Conservation (phyloP, 306 rosid genomes). For the Myrica gale region DNA sequence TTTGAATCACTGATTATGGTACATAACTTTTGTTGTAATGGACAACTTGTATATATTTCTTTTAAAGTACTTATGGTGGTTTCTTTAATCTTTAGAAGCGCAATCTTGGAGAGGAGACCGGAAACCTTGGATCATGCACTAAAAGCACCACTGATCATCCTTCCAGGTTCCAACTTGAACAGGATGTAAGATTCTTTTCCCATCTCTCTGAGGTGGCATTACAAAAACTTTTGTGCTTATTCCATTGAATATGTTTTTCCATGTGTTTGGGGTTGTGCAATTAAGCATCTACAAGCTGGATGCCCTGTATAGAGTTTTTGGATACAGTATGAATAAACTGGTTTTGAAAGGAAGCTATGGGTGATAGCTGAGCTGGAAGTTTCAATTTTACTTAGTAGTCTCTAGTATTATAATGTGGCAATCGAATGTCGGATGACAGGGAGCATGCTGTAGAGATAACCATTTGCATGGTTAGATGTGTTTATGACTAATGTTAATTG, state of each 20-base stretch:
- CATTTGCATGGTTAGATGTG: background rate
- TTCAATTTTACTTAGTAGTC: background rate
- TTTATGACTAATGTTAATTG: background rate
- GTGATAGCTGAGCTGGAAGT: background rate
- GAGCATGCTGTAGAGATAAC: background rate
- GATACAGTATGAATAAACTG: background rate
- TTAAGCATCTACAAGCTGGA: conserved; percentile 1
- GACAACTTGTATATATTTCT: background rate
- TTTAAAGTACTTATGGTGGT: conserved; percentile 10
- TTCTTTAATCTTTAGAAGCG: conserved; percentile 41
- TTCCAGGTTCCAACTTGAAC: conserved; percentile 61
- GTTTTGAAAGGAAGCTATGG: background rate
- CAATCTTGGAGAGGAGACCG: conserved; percentile 24
- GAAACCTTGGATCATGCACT: conserved; percentile 30
- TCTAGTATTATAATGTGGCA: background rate
- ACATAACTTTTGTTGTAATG: background rate
- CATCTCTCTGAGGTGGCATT: conserved; percentile 1
- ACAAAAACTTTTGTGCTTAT: background rate
- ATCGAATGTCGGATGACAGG: background rate
- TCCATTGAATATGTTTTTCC: background rate
- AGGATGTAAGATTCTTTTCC: conserved; percentile 56
- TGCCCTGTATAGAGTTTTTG: background rate
- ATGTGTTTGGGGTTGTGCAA: background rate
- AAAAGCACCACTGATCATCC: conserved; percentile 32
- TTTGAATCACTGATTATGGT: background rate